Evolutionary conservation across 345 rosid genomes (phyloP), one percentile per base, ranked within the genome.

Genomic region (Draba incana): DNA sequence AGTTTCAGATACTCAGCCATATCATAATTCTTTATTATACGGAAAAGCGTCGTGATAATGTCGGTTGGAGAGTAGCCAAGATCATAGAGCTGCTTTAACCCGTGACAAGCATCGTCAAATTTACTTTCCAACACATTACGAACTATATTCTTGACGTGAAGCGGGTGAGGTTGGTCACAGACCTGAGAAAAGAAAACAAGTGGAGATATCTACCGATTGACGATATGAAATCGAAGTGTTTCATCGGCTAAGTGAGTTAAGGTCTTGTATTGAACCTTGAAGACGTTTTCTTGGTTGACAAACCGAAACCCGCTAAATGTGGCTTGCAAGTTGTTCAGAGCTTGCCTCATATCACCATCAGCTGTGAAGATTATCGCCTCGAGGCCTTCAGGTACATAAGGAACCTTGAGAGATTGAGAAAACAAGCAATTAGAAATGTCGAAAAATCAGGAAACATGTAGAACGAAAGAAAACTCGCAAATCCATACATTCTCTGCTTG

Each of bases 321-420:
- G 35, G 99, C 99, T 84, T 91, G 99, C 85, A 91, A 77, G 79
- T 94, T 94, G 68, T 94, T 94, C 79, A 94, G 79, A 23, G 93
- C 98, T 80, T 94, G 99, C 78, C 99, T 87, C 99, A 94, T 94
- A 75, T 94, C 99, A 66, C 99, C 99, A 78, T 94, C 99, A 66
- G 97, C 96, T 12, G 99, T 94, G 81, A 94, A 94, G 75, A 94
- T 94, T 66, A 91, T 85, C 33, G 97, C 95, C 82, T 94, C 99
- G 13, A 94, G 96, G 52, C 99, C 99, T 83, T 91, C 99, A 0
- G 98, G 93, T 56, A 89, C 83, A 80, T 86, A 91, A 0, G 92
- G 95, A 70, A 91, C 98, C 99, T 94, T 78, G 72, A 80, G 47
- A 58, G 62, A 72, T 67, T 27, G 45, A 50, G 50, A 77, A 37